Evolutionary conservation across 1,284 basidiomycete species (phyloP), one percentile per base, ranked within the genome.

Genomic region (Puccinia horiana): DNA sequence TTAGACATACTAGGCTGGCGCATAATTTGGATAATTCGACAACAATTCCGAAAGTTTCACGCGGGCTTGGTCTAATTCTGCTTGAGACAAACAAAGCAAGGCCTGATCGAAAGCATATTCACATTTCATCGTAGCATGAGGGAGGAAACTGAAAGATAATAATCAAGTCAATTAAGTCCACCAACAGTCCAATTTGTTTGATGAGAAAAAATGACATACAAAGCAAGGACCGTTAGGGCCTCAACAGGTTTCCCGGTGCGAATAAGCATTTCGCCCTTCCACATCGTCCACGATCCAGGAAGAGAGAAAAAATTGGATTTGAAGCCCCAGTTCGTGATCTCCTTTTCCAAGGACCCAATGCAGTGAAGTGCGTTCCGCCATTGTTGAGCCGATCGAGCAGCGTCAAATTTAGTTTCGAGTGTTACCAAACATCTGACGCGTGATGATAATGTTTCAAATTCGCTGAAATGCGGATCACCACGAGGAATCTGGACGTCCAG

Each of bases 201-300:
- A 77, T 49, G 16, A 29, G 40, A 20, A 49, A 49, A 63, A 65
- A 35, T 14, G 26, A 67, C 75, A 18, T 40, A 75, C 73, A 14
- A 32, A n/a, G 18, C 1, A 35, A 77, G 9, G 35, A 37, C 23
- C 16, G 26, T 12, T 49, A 65, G 23, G n/a, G 75, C 75, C 40
- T 63, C 75, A 9, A 65, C 16, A 35, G 58, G 56, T 23, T 80
- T 58, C n/a, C 78, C 78, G 12, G 54, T 16, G 5, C 42, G 78
- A 54, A 37, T 35, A 26, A 58, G n/a, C n/a, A 54, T 54, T 49
- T 80, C 78, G 47, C 54, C 67, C 29, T 73, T 73, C 37, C 67
- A 73, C 42, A 56, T 20, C 26, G 56, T 56, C 78, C 67, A 80
- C 12, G 29, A 32, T 40, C 56, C 78, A 11, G 78, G 78, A 42